Conservation (phyloP, 1,139 yeast species). For the Candida buenavistaensis region DNA sequence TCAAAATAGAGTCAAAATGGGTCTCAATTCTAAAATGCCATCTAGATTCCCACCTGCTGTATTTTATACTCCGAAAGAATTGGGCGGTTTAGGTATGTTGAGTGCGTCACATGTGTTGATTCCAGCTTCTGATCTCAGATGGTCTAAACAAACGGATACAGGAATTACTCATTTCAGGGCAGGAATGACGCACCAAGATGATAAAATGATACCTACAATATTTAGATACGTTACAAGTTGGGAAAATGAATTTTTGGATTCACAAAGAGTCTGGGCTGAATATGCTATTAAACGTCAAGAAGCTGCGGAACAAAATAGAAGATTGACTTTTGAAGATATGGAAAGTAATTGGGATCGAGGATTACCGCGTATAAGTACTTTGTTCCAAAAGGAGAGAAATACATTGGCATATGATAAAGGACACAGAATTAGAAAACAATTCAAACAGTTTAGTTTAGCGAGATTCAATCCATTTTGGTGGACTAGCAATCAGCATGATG, state of each 20-base stretch:
- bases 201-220: slow-evolving; percentile 84
- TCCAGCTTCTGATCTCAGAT: slow-evolving; percentile 87
- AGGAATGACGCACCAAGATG: slow-evolving; percentile 85
- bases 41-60: slow-evolving; percentile 98
- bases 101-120: slow-evolving; percentile 95
- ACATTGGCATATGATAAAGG: slow-evolving; percentile 96
- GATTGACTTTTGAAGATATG: slow-evolving; percentile 88
- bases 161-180: slow-evolving; percentile 94
- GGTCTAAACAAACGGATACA: slow-evolving; percentile 93
- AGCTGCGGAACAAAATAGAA: slow-evolving; percentile 81
- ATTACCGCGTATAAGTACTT: slow-evolving; percentile 89
- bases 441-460: slow-evolving; percentile 69
- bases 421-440: slow-evolving; percentile 78
- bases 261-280: slow-evolving; percentile 97
- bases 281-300: slow-evolving; percentile 88
- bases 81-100: slow-evolving; percentile 97
- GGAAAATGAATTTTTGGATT: slow-evolving; percentile 94
- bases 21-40: slow-evolving; percentile 97
- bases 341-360: slow-evolving; percentile 97
- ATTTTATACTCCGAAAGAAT: slow-evolving; percentile 93
- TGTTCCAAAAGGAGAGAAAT: slow-evolving; percentile 93
- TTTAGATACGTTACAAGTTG: slow-evolving; percentile 92
- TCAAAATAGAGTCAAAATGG: slow-evolving; percentile 92
- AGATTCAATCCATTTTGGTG: slow-evolving; percentile 94
- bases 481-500: slow-evolving; percentile 93